phyloP scores from a whole-genome alignment of 352 stramenopile species.

The Globisporangium nunn region DNA sequence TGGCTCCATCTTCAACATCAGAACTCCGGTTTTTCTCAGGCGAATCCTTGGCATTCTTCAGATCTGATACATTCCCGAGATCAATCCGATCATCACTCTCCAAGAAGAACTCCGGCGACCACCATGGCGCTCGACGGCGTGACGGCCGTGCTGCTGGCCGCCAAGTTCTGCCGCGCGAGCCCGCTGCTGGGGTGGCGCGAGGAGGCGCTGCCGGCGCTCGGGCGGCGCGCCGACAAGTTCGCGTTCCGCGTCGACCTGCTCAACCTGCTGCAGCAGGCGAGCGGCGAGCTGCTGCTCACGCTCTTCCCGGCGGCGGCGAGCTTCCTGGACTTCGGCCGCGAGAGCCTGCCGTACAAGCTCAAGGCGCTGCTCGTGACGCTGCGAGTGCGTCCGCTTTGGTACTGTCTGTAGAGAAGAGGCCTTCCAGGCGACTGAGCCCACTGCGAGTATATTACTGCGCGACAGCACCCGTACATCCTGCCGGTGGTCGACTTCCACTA shows the following conservation, averaged over 20 bases:
- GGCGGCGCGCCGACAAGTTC: slow-evolving; percentile 53
- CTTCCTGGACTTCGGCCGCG: slow-evolving; percentile 53
- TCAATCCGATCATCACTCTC: background rate
- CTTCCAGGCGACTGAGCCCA: too few species aligned
- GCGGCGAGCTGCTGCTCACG: slow-evolving; percentile 51
- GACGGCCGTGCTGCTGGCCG: slow-evolving; percentile 63
- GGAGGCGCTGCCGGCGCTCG: slow-evolving; percentile 53
- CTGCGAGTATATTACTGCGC: background rate
- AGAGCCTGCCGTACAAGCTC: slow-evolving; percentile 56
- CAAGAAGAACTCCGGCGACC: background rate
- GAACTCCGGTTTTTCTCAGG: too few species aligned
- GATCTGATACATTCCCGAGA: too few species aligned
- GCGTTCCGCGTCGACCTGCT: slow-evolving; percentile 64
- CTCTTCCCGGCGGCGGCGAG: slow-evolving; percentile 48
- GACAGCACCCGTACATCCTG: slow-evolving; percentile 67
- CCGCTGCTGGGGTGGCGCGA: slow-evolving; percentile 69
- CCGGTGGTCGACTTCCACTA: slow-evolving; percentile 64
- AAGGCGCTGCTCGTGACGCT: slow-evolving; percentile 73
- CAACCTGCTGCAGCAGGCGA: slow-evolving; percentile 50
- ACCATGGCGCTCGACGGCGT: slow-evolving; percentile 36
- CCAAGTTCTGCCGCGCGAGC: slow-evolving; percentile 64
- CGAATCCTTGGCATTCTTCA: too few species aligned
- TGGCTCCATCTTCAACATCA: too few species aligned
- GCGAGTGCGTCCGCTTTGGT: slow-evolving; percentile 24
- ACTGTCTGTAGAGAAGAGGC: background rate